Evolutionary conservation across 192 early-diverging fungal species (phyloP).

Genomic region (Entophlyctis luteolus): DNA sequence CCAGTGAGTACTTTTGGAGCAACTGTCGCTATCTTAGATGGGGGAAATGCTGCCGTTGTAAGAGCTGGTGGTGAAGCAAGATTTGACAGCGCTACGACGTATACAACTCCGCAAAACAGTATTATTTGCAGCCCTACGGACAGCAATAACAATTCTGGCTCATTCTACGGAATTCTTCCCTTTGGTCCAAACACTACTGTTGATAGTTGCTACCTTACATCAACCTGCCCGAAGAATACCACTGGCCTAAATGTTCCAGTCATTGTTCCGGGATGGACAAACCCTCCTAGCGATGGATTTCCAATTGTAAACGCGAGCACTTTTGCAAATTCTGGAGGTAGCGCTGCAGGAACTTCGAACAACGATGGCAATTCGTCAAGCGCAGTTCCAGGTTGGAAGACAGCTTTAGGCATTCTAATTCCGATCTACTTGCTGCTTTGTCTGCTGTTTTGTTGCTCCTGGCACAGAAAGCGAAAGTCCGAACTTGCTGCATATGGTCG

Average conservation of each 20-base stretch:
- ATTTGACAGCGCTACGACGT: not conserved
- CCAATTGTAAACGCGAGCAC: constrained; percentile 15
- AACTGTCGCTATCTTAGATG: constrained; percentile 5
- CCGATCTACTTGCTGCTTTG: constrained; percentile 1
- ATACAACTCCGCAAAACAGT: not conserved
- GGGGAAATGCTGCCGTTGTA: constrained; percentile 7
- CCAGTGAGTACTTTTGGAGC: constrained; percentile 16
- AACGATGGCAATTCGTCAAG: not conserved
- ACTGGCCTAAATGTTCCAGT: not conserved
- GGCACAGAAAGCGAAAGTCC: not conserved
- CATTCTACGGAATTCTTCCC: constrained; percentile 13
- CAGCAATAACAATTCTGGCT: not conserved
- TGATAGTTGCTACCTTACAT: not conserved
- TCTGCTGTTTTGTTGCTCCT: not conserved
- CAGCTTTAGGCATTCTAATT: not conserved
- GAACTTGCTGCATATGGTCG: not conserved
- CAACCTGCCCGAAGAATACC: not conserved
- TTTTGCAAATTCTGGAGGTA: too few relatives aligned
- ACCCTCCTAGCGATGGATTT: not conserved
- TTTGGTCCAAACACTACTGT: not conserved
- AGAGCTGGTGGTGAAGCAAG: not conserved
- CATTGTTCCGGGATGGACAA: constrained; percentile 16
- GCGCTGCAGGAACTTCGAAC: not conserved
- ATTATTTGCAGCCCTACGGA: not conserved
- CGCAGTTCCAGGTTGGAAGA: constrained; percentile 1